A percentile compares a stretch with the other conserved stretches of the same genome.
phyloP scores from a whole-genome alignment of 768 basidiomycete species.

The Mycena filopes region DNA sequence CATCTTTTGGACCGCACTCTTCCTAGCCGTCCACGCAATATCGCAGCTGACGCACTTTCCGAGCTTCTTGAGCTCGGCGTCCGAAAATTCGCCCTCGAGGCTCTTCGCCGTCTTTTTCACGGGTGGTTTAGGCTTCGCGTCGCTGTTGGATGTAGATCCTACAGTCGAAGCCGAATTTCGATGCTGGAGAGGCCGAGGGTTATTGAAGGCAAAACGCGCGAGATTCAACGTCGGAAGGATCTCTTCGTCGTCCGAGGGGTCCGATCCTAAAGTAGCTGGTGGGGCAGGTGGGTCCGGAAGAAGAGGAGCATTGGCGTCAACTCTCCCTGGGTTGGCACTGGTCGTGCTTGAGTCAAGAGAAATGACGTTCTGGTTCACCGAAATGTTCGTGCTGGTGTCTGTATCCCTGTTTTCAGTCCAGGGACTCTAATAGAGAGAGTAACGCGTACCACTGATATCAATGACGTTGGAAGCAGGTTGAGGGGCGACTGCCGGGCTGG shows the following conservation, averaged over 20 bases:
- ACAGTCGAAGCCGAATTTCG: conserved; percentile 29
- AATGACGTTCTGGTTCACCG: conserved; percentile 12
- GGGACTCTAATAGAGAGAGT: not conserved
- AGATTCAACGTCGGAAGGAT: conserved; percentile 40
- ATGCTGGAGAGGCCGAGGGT: conserved; percentile 18
- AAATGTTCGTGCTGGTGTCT: conserved; percentile 29
- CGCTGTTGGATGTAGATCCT: conserved; percentile 22
- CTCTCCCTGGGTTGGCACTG: not conserved
- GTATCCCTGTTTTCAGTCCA: not conserved
- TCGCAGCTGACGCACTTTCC: conserved; percentile 74
- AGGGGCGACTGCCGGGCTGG: conserved; percentile 9
- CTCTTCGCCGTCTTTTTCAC: conserved; percentile 34
- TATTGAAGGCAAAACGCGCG: conserved; percentile 53
- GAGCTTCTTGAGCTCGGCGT: conserved; percentile 58
- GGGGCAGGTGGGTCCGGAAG: not conserved
- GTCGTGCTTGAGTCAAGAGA: conserved; percentile 16
- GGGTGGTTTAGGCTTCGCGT: conserved; percentile 24
- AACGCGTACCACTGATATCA: conserved; percentile 36
- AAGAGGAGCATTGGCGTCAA: not conserved
- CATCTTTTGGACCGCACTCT: conserved; percentile 70
- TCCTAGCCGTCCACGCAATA: conserved; percentile 74
- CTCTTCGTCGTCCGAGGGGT: conserved; percentile 40
- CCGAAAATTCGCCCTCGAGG: conserved; percentile 51
- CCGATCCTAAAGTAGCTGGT: conserved; percentile 4
- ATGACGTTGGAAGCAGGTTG: conserved; percentile 22